Conservation (phyloP, 345 rosid species). For the Geranium rotundifolium region DNA sequence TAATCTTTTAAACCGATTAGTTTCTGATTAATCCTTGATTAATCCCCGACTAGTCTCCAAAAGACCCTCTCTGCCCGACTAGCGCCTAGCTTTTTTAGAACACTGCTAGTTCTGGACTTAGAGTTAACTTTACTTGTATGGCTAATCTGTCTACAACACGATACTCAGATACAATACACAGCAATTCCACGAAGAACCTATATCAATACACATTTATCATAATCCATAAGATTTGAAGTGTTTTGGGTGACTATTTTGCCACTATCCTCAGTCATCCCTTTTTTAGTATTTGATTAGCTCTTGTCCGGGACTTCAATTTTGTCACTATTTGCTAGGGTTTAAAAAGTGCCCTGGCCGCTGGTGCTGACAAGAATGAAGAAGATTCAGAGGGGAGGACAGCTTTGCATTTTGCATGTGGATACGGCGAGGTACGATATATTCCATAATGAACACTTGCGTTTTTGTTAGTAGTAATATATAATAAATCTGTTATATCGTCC, state of each 20-base stretch:
- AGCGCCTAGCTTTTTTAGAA: too few relatives aligned
- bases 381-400: constrained; percentile 99
- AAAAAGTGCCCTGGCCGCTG: constrained; percentile 67
- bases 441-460: constrained; percentile 2
- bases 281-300: not conserved
- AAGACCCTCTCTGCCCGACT: not conserved
- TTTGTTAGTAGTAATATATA: too few relatives aligned
- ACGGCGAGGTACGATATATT: constrained; percentile 65
- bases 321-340: constrained; percentile 42
- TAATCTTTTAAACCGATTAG: too few relatives aligned
- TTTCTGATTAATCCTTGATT: too few relatives aligned
- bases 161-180: too few relatives aligned
- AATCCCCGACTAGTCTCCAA: not conserved
- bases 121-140: too few relatives aligned
- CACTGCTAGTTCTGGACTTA: too few relatives aligned
- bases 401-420: constrained; percentile 96
- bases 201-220: too few relatives aligned
- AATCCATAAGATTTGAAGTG: too few relatives aligned
- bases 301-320: not conserved
- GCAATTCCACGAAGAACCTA: too few relatives aligned
- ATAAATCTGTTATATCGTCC: not conserved
- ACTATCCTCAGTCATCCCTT: not conserved
- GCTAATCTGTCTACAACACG: too few relatives aligned
- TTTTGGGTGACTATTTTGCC: too few relatives aligned
- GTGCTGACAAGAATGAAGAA: constrained; percentile 91